Evolutionary conservation across 2,329 filamentous ascomycete species (phyloP), one percentile per base, ranked within the genome.

Genomic region (Claviceps fusiformis): DNA sequence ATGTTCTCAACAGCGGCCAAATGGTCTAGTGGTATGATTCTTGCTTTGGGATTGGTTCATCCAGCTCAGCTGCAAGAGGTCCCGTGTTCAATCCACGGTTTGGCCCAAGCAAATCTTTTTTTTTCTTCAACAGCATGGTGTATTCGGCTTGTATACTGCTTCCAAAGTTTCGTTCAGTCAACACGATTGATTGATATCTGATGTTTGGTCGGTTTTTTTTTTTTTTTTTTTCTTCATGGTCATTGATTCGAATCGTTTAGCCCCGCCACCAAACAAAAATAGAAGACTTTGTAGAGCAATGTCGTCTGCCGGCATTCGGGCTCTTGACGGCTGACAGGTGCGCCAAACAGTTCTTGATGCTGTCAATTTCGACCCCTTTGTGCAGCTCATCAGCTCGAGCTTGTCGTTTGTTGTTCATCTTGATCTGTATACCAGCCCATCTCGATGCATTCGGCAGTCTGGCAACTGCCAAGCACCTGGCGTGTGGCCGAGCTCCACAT

Each of bases 21-120:
- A 62, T 66, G 64, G 64, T 66, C 64, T 66, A 66, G 64, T 61
- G 63, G 64, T 66, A 66, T 66, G 64, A 66, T 66, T 66, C 64
- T 64, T 62, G 63, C 64, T 66, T 66, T 66, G 64, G 64, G 64
- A 56, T 47, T 24, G 11, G 35, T 24, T 5, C 2, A 8, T 3
- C 10, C 47, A 50, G 15, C 58, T 57, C 54, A 56, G 7, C 50
- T 67, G 65, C 62, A 63, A 65, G 65, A 67, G 65, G 65, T 64
- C 65, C 63, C 63, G 64, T 60, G 65, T 67, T 67, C 65, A 62
- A 67, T 63, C 60, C 64, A 60, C 63, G 64, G 62, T 62, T 59
- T 58, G 61, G 59, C 61, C 63, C 62, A 2, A 5, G 9, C 4
- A 13, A 24, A 6, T 37, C 1, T 3, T 55, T 56, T 63, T 62